Conservation (phyloP, 306 rosid genomes). For the Acacia acuminata region DNA sequence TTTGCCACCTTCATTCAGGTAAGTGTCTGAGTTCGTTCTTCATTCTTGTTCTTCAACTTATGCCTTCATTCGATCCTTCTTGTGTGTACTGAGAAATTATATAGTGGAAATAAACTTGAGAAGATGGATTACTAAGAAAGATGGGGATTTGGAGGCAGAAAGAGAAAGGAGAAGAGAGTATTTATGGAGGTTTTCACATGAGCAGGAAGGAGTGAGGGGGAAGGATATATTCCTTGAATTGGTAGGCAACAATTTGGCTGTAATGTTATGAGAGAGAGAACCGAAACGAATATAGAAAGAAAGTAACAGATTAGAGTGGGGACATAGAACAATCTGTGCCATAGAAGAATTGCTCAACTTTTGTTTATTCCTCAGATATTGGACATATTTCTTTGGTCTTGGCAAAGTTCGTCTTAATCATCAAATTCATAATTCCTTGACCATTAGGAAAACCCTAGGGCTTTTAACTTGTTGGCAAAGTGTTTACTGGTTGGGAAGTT, state of each 20-base stretch:
- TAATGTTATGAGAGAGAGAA: conserved; percentile 30
- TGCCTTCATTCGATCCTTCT: not conserved
- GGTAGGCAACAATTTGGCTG: conserved; percentile 49
- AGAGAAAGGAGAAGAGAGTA: too few species aligned
- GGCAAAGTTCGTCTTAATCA: too few species aligned
- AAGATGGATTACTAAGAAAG: too few species aligned
- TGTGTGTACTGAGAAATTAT: too few species aligned
- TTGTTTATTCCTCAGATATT: not conserved
- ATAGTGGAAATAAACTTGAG: too few species aligned
- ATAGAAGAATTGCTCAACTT: not conserved
- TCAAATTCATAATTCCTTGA: not conserved
- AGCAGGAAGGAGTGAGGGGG: conserved; percentile 5
- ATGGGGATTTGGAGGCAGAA: too few species aligned
- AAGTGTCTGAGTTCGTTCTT: not conserved
- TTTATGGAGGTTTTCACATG: too few species aligned
- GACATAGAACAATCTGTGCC: conserved; percentile 64
- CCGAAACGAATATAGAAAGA: conserved; percentile 39
- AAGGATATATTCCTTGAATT: conserved; percentile 54
- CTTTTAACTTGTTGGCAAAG: not conserved
- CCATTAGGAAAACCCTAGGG: not conserved
- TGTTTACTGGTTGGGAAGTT: not conserved
- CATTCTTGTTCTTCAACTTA: not conserved
- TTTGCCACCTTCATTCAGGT: too few species aligned
- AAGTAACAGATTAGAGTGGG: conserved; percentile 51
- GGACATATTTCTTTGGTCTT: not conserved